A percentile compares a stretch with the other conserved stretches of the same genome.
Conservation (phyloP, 495 filamentous ascomycete species). For the Neurospora sublineolata region DNA sequence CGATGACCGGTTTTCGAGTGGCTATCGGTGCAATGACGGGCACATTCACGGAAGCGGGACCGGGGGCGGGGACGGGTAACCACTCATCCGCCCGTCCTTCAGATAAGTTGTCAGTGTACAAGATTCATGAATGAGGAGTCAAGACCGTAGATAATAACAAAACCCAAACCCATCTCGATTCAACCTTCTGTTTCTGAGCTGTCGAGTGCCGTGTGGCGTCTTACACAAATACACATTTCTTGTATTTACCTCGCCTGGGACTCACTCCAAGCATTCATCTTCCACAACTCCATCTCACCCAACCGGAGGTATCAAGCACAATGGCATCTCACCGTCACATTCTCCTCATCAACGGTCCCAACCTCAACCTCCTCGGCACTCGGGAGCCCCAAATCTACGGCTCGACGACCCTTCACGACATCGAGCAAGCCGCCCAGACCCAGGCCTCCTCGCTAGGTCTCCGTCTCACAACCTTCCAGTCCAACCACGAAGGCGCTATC, state of each 20-base stretch:
- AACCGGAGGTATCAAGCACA: not conserved
- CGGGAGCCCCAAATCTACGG: slow-evolving; percentile 64
- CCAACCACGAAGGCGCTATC: slow-evolving; percentile 56
- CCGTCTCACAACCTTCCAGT: slow-evolving; percentile 45
- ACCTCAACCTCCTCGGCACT: slow-evolving; percentile 67
- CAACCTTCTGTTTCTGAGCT: not conserved
- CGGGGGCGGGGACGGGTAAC: not conserved
- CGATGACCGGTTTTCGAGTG: not conserved
- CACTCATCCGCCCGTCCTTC: not conserved
- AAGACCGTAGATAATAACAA: not conserved
- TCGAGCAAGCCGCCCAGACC: slow-evolving; percentile 33
- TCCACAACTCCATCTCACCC: not conserved
- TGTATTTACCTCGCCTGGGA: not conserved
- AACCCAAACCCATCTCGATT: not conserved
- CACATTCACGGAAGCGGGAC: not conserved
- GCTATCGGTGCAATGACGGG: not conserved
- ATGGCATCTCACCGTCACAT: slow-evolving; percentile 43
- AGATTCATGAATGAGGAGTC: not conserved
- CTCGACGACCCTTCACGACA: slow-evolving; percentile 47
- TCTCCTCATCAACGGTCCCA: slow-evolving; percentile 70
- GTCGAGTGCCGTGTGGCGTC: not conserved
- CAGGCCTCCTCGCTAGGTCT: slow-evolving; percentile 33
- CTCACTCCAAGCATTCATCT: not conserved
- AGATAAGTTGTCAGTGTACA: not conserved
- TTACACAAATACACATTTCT: not conserved